A percentile compares a stretch with the other conserved stretches of the same genome.
phyloP scores from a whole-genome alignment of 179 eudicot species.

The Spergularia azorica region DNA sequence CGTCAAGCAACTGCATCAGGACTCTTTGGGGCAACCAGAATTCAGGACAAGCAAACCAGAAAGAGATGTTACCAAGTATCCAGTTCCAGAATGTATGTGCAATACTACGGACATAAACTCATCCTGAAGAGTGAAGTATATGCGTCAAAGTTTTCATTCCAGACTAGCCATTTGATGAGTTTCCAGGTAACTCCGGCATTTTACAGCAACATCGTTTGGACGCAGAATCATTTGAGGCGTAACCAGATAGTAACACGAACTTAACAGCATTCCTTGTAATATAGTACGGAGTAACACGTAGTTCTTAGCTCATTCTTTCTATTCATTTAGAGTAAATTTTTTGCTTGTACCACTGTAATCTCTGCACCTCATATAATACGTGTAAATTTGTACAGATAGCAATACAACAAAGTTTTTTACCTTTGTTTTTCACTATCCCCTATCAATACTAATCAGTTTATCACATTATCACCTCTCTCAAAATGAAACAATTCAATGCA shows the following conservation, averaged over 20 bases:
- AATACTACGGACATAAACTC: conserved; percentile 31
- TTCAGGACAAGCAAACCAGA: conserved; percentile 70
- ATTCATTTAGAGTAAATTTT: conserved; percentile 24
- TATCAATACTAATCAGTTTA: not conserved
- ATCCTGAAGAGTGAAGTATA: conserved; percentile 17
- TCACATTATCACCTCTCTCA: not conserved
- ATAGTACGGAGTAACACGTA: not conserved
- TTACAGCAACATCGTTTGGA: not conserved
- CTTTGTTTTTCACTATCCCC: not conserved
- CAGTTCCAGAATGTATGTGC: conserved; percentile 94
- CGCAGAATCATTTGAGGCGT: not conserved
- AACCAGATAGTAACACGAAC: not conserved
- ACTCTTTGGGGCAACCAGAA: conserved; percentile 87
- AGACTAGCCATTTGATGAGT: not conserved
- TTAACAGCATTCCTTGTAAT: conserved; percentile 8
- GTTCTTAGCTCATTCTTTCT: conserved; percentile 28
- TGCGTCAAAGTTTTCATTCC: not conserved
- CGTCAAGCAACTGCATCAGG: conserved; percentile 69
- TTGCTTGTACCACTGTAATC: conserved; percentile 15
- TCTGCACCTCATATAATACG: conserved; percentile 18
- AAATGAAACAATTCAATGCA: too few species aligned
- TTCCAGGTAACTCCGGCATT: not conserved
- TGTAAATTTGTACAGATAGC: conserved; percentile 42
- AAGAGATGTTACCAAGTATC: conserved; percentile 89
- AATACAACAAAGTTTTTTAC: not conserved